phyloP scores from a whole-genome alignment of 2,329 filamentous ascomycete genomes.

The Xylariaceae sp. region DNA sequence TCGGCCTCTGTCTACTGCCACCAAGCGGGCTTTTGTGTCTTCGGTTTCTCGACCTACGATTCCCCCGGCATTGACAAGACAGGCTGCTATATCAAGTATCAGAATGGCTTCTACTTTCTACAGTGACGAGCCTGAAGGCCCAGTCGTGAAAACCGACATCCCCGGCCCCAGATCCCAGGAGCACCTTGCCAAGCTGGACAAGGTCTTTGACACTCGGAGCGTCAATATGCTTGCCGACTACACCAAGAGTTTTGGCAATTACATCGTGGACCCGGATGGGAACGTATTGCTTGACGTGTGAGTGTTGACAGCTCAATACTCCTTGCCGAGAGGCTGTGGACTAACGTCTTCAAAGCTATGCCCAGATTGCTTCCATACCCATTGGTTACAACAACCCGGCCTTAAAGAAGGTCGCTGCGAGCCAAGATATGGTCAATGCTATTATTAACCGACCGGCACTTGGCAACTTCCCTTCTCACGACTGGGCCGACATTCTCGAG shows the following conservation, averaged over 20 bases:
- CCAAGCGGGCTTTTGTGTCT: slow-evolving; percentile 25
- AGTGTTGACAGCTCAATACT: slow-evolving; percentile 37
- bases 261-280: slow-evolving; percentile 75
- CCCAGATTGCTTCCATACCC: slow-evolving; percentile 91
- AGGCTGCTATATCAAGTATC: slow-evolving; percentile 24
- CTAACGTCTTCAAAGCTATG: slow-evolving; percentile 61
- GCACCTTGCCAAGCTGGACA: slow-evolving; percentile 71
- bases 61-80: slow-evolving; percentile 25
- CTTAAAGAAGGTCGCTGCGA: slow-evolving; percentile 71
- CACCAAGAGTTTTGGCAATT: slow-evolving; percentile 78
- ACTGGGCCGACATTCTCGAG: slow-evolving; percentile 82
- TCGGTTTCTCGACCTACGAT: slow-evolving; percentile 20
- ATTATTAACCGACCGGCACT: slow-evolving; percentile 89
- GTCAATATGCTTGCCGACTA: slow-evolving; percentile 85
- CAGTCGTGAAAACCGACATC: slow-evolving; percentile 64
- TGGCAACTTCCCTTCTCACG: slow-evolving; percentile 86
- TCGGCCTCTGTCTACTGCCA: slow-evolving; percentile 32
- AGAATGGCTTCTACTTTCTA: slow-evolving; percentile 41
- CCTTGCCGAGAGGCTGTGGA: not conserved
- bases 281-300: slow-evolving; percentile 76
- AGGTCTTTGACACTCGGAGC: slow-evolving; percentile 85
- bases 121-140: slow-evolving; percentile 56
- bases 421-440: slow-evolving; percentile 78
- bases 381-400: slow-evolving; percentile 90
- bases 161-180: slow-evolving; percentile 78